A percentile compares a stretch with the other conserved stretches of the same genome.
Evolutionary conservation across 2,329 filamentous ascomycete species (phyloP).

Genomic region (Niveomyces coronatus): DNA sequence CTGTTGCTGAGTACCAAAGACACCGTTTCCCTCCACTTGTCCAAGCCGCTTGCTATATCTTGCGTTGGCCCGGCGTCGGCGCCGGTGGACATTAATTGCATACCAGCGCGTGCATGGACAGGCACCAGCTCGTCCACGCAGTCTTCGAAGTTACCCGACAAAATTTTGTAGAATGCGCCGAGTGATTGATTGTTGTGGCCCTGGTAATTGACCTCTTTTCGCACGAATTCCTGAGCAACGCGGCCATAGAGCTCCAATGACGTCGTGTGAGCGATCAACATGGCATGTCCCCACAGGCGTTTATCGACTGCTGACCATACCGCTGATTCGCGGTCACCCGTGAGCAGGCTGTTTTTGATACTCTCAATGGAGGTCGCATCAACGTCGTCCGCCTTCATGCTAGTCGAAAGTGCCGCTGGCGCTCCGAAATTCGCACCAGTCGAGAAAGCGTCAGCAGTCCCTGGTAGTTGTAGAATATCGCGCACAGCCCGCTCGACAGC

Average conservation of each 20-base stretch:
- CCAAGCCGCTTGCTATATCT: conserved; percentile 72
- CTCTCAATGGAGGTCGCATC: conserved; percentile 61
- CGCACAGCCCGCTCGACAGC: conserved; percentile 66
- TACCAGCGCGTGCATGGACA: conserved; percentile 79
- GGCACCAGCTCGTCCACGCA: conserved; percentile 94
- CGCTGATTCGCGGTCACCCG: conserved; percentile 80
- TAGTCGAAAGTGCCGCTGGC: conserved; percentile 18
- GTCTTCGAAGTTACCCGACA: conserved; percentile 89
- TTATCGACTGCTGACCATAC: conserved; percentile 91
- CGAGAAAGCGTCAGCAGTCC: conserved; percentile 16
- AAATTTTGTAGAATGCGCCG: conserved; percentile 83
- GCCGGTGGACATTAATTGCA: conserved; percentile 79
- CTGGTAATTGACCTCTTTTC: conserved; percentile 80
- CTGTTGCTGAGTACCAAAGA: conserved; percentile 81
- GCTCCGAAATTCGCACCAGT: conserved; percentile 16
- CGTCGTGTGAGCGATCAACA: conserved; percentile 72
- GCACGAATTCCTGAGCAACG: conserved; percentile 89
- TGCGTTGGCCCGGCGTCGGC: conserved; percentile 49
- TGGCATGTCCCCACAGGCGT: conserved; percentile 90
- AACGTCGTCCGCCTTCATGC: conserved; percentile 51
- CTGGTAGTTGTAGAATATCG: conserved; percentile 55
- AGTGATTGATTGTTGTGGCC: conserved; percentile 76
- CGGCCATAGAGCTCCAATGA: conserved; percentile 83
- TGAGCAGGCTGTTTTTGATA: conserved; percentile 62
- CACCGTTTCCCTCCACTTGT: conserved; percentile 90